These are phyloP conservation scores for Penicillium dipodomyicola DNA, from an alignment of 495 filamentous ascomycete genomes.

Conservation along the genomic window DNA sequence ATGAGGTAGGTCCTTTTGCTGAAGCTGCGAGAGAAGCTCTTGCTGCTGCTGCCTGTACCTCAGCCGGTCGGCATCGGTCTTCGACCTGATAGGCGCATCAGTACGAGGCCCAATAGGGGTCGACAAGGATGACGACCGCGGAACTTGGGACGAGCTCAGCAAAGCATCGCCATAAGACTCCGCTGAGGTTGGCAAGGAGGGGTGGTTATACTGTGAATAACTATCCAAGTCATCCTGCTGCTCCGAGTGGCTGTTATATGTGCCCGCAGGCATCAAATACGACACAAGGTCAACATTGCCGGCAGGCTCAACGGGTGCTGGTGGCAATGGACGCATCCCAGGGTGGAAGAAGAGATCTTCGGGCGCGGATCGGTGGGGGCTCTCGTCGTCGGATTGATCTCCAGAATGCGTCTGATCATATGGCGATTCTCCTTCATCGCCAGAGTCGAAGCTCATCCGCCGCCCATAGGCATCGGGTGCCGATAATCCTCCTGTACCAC, in stretches of 20 bases:
- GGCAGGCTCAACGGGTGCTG: slow-evolving; percentile 60
- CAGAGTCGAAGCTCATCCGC: slow-evolving; percentile 89
- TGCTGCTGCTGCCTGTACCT: slow-evolving; percentile 61
- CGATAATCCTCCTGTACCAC: slow-evolving; percentile 79
- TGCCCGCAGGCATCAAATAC: slow-evolving; percentile 56
- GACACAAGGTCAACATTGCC: slow-evolving; percentile 46
- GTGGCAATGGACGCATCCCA: slow-evolving; percentile 75
- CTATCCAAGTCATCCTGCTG: slow-evolving; percentile 34
- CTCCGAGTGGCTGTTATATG: slow-evolving; percentile 46
- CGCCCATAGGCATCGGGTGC: slow-evolving; percentile 63
- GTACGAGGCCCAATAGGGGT: slow-evolving; percentile 76
- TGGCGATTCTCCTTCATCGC: slow-evolving; percentile 62
- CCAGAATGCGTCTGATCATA: slow-evolving; percentile 53
- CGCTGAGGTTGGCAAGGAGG: slow-evolving; percentile 42
- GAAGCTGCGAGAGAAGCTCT: slow-evolving; percentile 52
- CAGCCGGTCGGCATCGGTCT: slow-evolving; percentile 81
- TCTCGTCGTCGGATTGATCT: slow-evolving; percentile 53
- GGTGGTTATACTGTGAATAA: slow-evolving; percentile 43
- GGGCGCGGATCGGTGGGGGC: slow-evolving; percentile 60
- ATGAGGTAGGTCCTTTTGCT: slow-evolving; percentile 41
- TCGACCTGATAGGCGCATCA: slow-evolving; percentile 79
- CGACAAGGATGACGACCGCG: slow-evolving; percentile 81
- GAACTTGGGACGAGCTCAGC: slow-evolving; percentile 57
- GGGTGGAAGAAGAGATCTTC: slow-evolving; percentile 95
- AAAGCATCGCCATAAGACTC: slow-evolving; percentile 47